Conservation (phyloP, 2,329 filamentous ascomycete genomes). For the Talaromyces amestolkiae region DNA sequence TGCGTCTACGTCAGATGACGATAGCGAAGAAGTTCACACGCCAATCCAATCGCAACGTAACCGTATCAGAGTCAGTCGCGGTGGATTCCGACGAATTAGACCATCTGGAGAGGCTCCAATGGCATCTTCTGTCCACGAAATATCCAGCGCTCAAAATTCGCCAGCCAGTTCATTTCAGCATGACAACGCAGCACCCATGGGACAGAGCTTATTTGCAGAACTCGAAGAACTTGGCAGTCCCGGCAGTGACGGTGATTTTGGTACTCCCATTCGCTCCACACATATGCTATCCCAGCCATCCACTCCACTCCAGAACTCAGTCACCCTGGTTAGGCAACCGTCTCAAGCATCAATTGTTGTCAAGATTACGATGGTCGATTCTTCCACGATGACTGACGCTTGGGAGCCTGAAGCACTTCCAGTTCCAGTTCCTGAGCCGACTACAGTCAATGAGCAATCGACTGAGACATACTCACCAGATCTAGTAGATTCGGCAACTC, state of each 20-base stretch:
- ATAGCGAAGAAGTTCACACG: constrained; percentile 66
- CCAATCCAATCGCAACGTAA: constrained; percentile 62
- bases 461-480: constrained; percentile 24
- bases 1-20: constrained; percentile 78
- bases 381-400: constrained; percentile 62
- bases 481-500: constrained; percentile 42
- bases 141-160: constrained; percentile 49
- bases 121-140: constrained; percentile 26
- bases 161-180: constrained; percentile 53
- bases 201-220: constrained; percentile 87
- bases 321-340: constrained; percentile 31
- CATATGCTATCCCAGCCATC: constrained; percentile 37
- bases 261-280: constrained; percentile 34
- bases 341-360: constrained; percentile 31
- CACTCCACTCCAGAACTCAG: constrained; percentile 37
- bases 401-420: constrained; percentile 40
- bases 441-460: background rate
- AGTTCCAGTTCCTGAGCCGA: background rate
- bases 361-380: constrained; percentile 55
- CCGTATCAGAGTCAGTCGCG: constrained; percentile 68
- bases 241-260: constrained; percentile 68
- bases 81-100: constrained; percentile 57
- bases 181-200: constrained; percentile 48
- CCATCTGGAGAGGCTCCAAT: constrained; percentile 46
- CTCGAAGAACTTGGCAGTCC: constrained; percentile 72